Conservation (phyloP, 345 rosid species). For the Acer yangbiense region DNA sequence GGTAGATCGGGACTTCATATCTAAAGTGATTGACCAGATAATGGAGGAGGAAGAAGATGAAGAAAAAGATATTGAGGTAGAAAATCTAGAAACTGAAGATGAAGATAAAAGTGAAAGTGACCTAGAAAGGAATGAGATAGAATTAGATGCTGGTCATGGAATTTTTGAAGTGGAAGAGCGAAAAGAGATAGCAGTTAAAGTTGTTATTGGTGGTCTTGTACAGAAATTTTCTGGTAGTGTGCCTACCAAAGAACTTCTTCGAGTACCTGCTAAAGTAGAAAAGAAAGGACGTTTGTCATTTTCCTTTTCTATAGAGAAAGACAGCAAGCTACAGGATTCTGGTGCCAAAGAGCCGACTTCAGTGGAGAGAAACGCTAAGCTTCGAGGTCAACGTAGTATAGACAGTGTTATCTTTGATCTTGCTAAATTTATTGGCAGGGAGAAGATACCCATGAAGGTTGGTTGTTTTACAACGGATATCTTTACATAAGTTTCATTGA, state of each 20-base stretch:
- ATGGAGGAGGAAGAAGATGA: conserved; percentile 81
- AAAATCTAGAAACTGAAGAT: conserved; percentile 59
- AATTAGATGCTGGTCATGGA: conserved; percentile 50
- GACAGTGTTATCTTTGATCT: conserved; percentile 77
- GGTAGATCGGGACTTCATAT: conserved; percentile 80
- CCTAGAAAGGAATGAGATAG: conserved; percentile 53
- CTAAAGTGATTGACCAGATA: conserved; percentile 82
- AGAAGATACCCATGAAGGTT: conserved; percentile 93
- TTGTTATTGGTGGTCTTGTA: conserved; percentile 74
- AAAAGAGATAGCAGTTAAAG: conserved; percentile 70
- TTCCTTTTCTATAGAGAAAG: conserved; percentile 75
- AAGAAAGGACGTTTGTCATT: conserved; percentile 57
- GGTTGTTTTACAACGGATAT: conserved; percentile 22
- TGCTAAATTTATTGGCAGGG: conserved; percentile 75
- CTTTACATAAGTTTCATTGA: background rate
- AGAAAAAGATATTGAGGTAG: conserved; percentile 60
- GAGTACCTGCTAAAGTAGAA: conserved; percentile 79
- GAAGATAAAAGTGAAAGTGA: conserved; percentile 57
- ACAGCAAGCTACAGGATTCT: conserved; percentile 41
- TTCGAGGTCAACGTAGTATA: conserved; percentile 58
- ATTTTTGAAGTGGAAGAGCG: conserved; percentile 54
- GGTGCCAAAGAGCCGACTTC: conserved; percentile 47
- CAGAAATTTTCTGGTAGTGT: conserved; percentile 57
- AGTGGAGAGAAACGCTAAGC: conserved; percentile 55
- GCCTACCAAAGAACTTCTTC: conserved; percentile 53